A percentile compares a stretch with the other conserved stretches of the same genome.
phyloP scores from a whole-genome alignment of 768 basidiomycete species.

The Tylopilus rubrobrunneus region DNA sequence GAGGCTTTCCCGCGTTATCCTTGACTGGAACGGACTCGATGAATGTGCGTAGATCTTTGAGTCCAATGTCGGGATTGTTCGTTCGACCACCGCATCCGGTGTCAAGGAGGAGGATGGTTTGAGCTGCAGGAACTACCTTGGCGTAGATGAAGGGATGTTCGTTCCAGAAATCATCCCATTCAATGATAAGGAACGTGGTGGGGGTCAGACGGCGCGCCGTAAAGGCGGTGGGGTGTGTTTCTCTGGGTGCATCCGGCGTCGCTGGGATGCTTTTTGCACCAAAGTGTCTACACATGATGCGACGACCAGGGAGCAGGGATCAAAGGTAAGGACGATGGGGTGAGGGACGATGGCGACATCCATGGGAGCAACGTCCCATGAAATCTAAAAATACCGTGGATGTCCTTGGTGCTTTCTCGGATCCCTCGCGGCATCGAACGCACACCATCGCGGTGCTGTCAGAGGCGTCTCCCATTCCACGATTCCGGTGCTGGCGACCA shows the following conservation, averaged over 20 bases:
- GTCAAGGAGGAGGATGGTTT: slow-evolving; percentile 44
- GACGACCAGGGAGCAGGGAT: too few relatives aligned
- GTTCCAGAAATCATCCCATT: slow-evolving; percentile 47
- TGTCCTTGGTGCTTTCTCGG: too few relatives aligned
- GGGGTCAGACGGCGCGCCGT: slow-evolving; percentile 31
- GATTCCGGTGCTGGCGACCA: too few relatives aligned
- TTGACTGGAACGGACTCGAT: slow-evolving; percentile 39
- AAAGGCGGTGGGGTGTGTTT: slow-evolving; percentile 28
- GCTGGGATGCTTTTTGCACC: background rate
- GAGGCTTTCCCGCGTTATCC: slow-evolving; percentile 38
- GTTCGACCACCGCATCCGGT: slow-evolving; percentile 53
- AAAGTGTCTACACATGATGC: background rate
- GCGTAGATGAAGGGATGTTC: slow-evolving; percentile 56
- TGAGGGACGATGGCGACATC: too few relatives aligned
- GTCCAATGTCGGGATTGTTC: slow-evolving; percentile 34
- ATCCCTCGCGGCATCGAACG: too few relatives aligned
- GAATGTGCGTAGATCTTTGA: slow-evolving; percentile 45
- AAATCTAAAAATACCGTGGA: too few relatives aligned
- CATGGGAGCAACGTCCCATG: too few relatives aligned
- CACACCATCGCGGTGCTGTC: too few relatives aligned
- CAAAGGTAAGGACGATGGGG: too few relatives aligned
- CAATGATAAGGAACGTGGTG: slow-evolving; percentile 43
- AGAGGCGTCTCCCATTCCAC: too few relatives aligned
- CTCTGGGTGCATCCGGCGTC: background rate
- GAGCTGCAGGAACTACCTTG: slow-evolving; percentile 37